These are phyloP conservation scores for Hyaloscypha variabilis DNA, from an alignment of 495 filamentous ascomycete species.

Conservation along the genomic window DNA sequence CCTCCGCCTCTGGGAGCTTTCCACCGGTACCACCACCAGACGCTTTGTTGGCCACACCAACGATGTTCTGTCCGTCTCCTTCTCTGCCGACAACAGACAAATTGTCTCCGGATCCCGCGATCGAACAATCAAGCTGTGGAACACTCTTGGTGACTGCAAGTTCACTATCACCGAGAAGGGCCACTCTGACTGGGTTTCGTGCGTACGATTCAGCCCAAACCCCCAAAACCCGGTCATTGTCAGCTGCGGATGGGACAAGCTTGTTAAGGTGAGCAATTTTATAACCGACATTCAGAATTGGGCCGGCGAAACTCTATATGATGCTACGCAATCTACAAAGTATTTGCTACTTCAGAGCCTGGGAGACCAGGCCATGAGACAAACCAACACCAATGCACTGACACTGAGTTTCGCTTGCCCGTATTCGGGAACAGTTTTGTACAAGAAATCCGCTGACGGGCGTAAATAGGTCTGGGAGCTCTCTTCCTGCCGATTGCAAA, in stretches of 20 bases:
- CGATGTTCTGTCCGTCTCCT: conserved; percentile 99
- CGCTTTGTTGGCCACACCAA: conserved; percentile 99
- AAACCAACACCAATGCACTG: conserved; percentile 87
- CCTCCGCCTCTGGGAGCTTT: conserved; percentile 98
- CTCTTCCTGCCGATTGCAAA: conserved; percentile 98
- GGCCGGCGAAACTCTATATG: conserved; percentile 53
- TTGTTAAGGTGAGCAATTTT: conserved; percentile 86
- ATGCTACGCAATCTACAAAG: conserved; percentile 82
- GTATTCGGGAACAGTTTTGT: conserved; percentile 25
- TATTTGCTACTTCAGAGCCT: conserved; percentile 99
- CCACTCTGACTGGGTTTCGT: conserved; percentile 99
- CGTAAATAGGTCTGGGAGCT: conserved; percentile 92
- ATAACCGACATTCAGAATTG: background rate
- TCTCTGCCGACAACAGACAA: conserved; percentile 99
- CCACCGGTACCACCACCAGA: conserved; percentile 92
- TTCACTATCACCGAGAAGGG: conserved; percentile 99
- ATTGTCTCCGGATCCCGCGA: conserved; percentile 99
- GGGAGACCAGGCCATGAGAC: conserved; percentile 86
- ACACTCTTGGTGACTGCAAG: conserved; percentile 99
- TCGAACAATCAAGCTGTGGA: conserved; percentile 99
- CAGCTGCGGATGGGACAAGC: conserved; percentile 98
- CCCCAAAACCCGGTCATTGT: conserved; percentile 99
- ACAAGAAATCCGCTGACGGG: conserved; percentile 19
- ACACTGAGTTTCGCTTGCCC: conserved; percentile 48
- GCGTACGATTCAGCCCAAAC: conserved; percentile 99